Percentiles rank a stretch among this genome's conserved stretches.
phyloP scores from a whole-genome alignment of 2,329 filamentous ascomycete genomes.

The Epichloe festucae region DNA sequence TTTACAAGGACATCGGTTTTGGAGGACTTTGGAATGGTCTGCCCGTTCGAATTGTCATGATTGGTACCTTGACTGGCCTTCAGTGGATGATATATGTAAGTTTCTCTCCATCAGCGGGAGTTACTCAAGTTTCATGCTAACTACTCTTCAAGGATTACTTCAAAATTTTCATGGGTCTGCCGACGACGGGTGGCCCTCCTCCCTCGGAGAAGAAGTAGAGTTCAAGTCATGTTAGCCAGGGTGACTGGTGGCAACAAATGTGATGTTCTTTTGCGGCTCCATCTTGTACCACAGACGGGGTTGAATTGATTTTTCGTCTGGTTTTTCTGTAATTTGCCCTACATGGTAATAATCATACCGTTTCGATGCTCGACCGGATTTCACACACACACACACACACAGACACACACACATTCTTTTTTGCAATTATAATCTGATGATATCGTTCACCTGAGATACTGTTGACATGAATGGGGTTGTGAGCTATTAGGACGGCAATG shows the following conservation, averaged over 20 bases:
- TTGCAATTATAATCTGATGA: too few relatives aligned
- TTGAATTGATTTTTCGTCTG: not conserved
- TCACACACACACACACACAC: too few relatives aligned
- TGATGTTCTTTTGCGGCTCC: not conserved
- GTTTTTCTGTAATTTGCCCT: not conserved
- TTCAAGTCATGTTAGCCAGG: not conserved
- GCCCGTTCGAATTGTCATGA: slow-evolving; percentile 78
- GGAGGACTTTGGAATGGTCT: slow-evolving; percentile 83
- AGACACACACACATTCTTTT: too few relatives aligned
- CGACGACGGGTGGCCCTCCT: slow-evolving; percentile 64
- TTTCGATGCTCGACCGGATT: too few relatives aligned
- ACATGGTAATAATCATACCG: not conserved
- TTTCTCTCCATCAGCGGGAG: slow-evolving; percentile 6
- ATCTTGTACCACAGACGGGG: not conserved
- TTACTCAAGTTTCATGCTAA: slow-evolving; percentile 11
- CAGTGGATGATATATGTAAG: slow-evolving; percentile 88
- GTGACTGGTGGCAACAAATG: not conserved
- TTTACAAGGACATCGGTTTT: slow-evolving; percentile 83
- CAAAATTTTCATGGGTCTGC: slow-evolving; percentile 81
- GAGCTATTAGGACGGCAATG: too few relatives aligned
- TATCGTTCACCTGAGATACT: too few relatives aligned
- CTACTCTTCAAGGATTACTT: slow-evolving; percentile 51
- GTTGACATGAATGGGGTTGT: too few relatives aligned
- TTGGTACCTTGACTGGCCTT: slow-evolving; percentile 65
- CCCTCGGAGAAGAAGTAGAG: slow-evolving; percentile 36